Conservation (phyloP, 441 rosid genomes). For the Brassica balearica region DNA sequence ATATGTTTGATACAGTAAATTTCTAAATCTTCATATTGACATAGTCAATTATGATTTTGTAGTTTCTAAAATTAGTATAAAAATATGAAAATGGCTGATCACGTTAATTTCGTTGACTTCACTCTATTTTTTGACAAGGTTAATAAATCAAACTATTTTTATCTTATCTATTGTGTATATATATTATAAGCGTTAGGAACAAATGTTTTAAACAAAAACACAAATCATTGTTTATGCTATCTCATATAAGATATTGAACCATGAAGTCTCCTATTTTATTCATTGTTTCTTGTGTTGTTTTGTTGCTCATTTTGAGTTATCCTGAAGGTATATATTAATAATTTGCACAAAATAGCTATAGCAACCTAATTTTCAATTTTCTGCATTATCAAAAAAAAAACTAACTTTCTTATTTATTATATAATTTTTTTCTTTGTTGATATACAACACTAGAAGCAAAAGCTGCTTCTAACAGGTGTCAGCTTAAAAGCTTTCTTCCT, state of each 20-base stretch:
- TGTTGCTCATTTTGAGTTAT: neutral
- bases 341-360: neutral
- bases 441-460: neutral
- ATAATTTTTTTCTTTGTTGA: neutral
- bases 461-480: neutral
- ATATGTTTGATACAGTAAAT: neutral
- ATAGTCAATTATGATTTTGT: neutral
- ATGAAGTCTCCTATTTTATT: neutral
- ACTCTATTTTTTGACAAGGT: neutral
- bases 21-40: neutral
- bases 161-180: neutral
- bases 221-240: neutral
- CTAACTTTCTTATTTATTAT: too few species aligned
- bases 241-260: neutral
- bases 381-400: neutral
- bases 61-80: neutral
- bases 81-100: neutral
- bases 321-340: neutral
- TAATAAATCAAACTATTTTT: neutral
- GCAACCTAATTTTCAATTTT: neutral
- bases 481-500: too few species aligned
- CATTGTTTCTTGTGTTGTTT: neutral
- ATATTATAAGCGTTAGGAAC: neutral
- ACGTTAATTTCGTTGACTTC: neutral
- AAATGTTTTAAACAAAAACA: neutral